phyloP scores from a whole-genome alignment of 1,284 basidiomycete genomes.

The Irpex lacteus region DNA sequence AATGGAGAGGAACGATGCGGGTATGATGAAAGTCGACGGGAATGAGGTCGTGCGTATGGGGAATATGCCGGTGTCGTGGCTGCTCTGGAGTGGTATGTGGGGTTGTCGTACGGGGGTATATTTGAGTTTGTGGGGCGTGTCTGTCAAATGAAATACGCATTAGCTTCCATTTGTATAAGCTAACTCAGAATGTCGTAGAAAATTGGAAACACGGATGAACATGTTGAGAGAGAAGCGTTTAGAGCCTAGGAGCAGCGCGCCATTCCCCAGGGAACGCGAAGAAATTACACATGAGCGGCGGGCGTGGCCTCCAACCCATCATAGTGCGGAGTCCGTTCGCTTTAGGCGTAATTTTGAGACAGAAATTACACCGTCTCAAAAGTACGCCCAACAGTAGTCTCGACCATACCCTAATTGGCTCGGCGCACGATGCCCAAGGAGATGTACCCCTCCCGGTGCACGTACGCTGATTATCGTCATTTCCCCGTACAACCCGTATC shows the following conservation, averaged over 20 bases:
- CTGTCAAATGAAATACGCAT: background rate
- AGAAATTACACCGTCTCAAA: background rate
- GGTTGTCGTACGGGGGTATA: background rate
- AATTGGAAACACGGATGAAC: background rate
- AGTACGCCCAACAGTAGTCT: background rate
- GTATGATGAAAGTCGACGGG: background rate
- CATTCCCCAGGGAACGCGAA: too few species aligned
- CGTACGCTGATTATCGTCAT: background rate
- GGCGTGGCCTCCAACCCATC: too few species aligned
- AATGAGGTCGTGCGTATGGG: background rate
- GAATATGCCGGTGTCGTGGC: background rate
- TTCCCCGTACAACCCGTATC: background rate
- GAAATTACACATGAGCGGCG: too few species aligned
- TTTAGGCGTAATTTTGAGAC: too few species aligned
- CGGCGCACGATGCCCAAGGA: background rate
- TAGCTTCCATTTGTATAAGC: background rate
- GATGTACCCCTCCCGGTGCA: background rate
- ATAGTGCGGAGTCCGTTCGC: too few species aligned
- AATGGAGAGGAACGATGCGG: slow-evolving; percentile 28
- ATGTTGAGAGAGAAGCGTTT: too few species aligned
- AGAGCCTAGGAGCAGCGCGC: too few species aligned
- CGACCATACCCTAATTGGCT: background rate
- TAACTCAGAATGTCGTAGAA: background rate
- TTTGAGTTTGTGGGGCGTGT: background rate
- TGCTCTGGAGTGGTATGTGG: background rate